Evolutionary conservation across 2,329 filamentous ascomycete genomes (phyloP).

Genomic region (Stagonosporopsis chrysanthemi): DNA sequence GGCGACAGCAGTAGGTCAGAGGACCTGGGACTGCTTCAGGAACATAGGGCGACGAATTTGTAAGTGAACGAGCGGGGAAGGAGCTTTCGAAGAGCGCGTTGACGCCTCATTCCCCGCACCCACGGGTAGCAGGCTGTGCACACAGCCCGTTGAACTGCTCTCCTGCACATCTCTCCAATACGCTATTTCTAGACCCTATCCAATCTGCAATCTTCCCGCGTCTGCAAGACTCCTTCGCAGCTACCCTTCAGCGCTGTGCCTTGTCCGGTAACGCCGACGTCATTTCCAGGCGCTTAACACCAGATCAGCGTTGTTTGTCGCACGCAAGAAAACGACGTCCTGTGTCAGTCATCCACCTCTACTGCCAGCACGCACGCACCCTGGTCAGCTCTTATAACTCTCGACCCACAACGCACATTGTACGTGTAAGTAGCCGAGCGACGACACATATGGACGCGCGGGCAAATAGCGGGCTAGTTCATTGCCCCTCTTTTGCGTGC

Average conservation of each 20-base stretch:
- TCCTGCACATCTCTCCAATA: constrained; percentile 3
- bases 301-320: constrained; percentile 15
- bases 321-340: constrained; percentile 13
- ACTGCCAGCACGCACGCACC: constrained; percentile 5
- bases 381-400: background rate
- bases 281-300: constrained; percentile 17
- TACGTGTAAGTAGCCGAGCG: constrained; percentile 11
- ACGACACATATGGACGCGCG: constrained; percentile 12
- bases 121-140: constrained; percentile 17
- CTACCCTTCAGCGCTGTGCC: constrained; percentile 11
- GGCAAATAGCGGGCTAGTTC: no score
- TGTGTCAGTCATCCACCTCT: background rate
- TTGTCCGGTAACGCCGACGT: constrained; percentile 20
- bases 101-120: constrained; percentile 14
- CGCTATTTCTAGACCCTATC: constrained; percentile 13
- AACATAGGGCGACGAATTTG: constrained; percentile 7
- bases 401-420: constrained; percentile 7
- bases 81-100: constrained; percentile 4
- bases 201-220: constrained; percentile 4
- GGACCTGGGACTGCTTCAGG: constrained; percentile 10
- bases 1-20: constrained; percentile 8
- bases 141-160: constrained; percentile 5
- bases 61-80: constrained; percentile 18
- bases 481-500: constrained; percentile 25
- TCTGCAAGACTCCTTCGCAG: constrained; percentile 7